Conservation (phyloP, 139 green algal species). For the Klebsormidium nitens region DNA sequence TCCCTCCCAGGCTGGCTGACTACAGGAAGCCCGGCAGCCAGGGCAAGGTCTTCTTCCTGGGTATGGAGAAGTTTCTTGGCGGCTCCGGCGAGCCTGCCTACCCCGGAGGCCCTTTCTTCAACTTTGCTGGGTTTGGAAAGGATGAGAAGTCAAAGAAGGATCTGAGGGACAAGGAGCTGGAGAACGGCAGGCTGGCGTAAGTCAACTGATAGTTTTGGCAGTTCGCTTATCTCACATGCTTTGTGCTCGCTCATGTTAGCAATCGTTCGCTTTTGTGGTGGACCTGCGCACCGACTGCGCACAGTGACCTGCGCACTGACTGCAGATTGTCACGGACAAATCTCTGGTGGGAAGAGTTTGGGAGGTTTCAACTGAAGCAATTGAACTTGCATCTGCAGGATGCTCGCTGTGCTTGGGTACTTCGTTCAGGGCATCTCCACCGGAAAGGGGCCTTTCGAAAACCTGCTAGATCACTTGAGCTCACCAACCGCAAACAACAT, state of each 20-base stretch:
- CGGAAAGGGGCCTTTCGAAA: conserved; percentile 61
- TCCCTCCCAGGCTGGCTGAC: conserved; percentile 12
- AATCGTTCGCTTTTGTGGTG: no score
- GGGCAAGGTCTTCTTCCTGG: conserved; percentile 94
- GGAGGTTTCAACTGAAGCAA: no score
- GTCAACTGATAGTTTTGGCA: no score
- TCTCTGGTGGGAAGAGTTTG: no score
- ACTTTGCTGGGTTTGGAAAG: conserved; percentile 79
- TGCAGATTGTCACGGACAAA: no score
- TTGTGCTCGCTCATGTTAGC: no score
- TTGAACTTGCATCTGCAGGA: no score
- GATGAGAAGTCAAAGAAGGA: conserved; percentile 68
- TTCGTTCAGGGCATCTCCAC: conserved; percentile 72
- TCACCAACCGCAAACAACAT: conserved; percentile 53
- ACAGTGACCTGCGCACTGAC: no score
- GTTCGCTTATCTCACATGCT: no score
- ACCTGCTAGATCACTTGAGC: conserved; percentile 68
- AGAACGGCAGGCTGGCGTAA: conserved; percentile 86
- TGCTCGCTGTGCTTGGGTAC: conserved; percentile 54
- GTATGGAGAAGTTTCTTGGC: conserved; percentile 75
- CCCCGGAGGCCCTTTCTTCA: conserved; percentile 92
- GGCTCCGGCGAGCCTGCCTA: conserved; percentile 76
- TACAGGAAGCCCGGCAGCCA: conserved; percentile 67
- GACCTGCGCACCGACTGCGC: no score
- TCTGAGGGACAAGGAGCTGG: conserved; percentile 90